These are phyloP conservation scores for Diutina siamensis DNA, from an alignment of 1,139 yeast genomes.

Conservation along the genomic window DNA sequence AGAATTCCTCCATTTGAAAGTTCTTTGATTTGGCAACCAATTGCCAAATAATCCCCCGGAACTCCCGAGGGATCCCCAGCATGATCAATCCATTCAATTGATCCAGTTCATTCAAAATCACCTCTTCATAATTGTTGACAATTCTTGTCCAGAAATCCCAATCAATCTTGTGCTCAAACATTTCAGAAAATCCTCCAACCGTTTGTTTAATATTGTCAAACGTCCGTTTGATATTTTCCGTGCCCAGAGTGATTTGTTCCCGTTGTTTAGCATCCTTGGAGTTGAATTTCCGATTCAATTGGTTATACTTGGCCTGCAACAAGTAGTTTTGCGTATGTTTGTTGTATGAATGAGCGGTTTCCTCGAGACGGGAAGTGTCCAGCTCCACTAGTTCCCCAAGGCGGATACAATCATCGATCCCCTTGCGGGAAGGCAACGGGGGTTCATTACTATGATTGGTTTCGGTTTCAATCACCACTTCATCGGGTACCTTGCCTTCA, in stretches of 20 bases:
- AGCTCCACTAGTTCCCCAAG: slow-evolving; percentile 16
- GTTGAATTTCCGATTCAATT: slow-evolving; percentile 19
- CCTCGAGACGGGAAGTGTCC: not conserved
- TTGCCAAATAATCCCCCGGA: slow-evolving; percentile 91
- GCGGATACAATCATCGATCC: slow-evolving; percentile 20
- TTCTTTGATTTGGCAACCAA: slow-evolving; percentile 74
- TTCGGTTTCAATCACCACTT: no score
- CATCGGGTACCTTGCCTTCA: not conserved
- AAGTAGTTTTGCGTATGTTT: slow-evolving; percentile 10
- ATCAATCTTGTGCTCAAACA: slow-evolving; percentile 28
- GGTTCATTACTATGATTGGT: not conserved
- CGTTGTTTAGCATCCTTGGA: slow-evolving; percentile 22
- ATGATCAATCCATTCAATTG: slow-evolving; percentile 51
- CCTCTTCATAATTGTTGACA: slow-evolving; percentile 57
- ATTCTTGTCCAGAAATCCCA: slow-evolving; percentile 89
- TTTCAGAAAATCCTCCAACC: slow-evolving; percentile 5
- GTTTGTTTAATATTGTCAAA: slow-evolving; percentile 37
- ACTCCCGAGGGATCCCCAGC: slow-evolving; percentile 71
- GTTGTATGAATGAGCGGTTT: slow-evolving; percentile 3
- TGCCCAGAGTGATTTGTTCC: slow-evolving; percentile 48
- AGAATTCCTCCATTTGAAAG: slow-evolving; percentile 58
- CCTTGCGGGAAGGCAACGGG: slow-evolving; percentile 16
- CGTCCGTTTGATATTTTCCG: slow-evolving; percentile 48
- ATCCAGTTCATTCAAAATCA: slow-evolving; percentile 53
- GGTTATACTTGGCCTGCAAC: slow-evolving; percentile 25